phyloP scores from a whole-genome alignment of 306 rosid genomes.

The Luffa acutangula region DNA sequence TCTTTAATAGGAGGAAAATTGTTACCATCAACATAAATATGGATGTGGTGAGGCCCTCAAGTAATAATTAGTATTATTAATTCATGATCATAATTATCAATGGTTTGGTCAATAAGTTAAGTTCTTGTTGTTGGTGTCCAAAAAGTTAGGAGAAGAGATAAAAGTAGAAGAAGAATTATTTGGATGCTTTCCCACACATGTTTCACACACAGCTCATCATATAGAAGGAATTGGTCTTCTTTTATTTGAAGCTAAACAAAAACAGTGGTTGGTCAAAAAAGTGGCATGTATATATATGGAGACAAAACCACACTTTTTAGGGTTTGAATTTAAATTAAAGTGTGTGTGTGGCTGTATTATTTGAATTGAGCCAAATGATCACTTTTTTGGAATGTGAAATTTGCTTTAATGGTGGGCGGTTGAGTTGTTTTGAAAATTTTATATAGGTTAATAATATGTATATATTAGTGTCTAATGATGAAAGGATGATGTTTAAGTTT shows the following conservation, averaged over 20 bases:
- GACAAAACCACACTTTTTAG: conserved; percentile 30
- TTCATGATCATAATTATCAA: background rate
- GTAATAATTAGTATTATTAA: background rate
- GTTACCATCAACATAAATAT: background rate
- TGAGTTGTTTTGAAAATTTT: background rate
- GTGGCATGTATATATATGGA: conserved; percentile 3
- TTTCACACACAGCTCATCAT: conserved; percentile 2
- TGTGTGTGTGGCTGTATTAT: background rate
- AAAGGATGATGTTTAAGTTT: background rate
- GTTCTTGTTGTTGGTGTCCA: background rate
- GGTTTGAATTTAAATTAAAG: background rate
- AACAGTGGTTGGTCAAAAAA: background rate
- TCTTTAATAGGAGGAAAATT: background rate
- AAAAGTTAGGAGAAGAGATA: background rate
- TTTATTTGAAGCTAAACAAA: background rate
- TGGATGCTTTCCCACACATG: background rate
- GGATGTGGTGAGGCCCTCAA: background rate
- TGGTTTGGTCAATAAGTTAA: background rate
- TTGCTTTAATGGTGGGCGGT: background rate
- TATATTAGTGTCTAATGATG: background rate
- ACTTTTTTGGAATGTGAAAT: background rate
- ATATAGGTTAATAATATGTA: no score
- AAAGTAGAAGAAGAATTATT: background rate
- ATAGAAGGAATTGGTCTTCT: background rate
- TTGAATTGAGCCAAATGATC: background rate